Base-by-base conservation (phyloP, 352 stramenopile genomes). In the Pythium chondricola region DNA sequence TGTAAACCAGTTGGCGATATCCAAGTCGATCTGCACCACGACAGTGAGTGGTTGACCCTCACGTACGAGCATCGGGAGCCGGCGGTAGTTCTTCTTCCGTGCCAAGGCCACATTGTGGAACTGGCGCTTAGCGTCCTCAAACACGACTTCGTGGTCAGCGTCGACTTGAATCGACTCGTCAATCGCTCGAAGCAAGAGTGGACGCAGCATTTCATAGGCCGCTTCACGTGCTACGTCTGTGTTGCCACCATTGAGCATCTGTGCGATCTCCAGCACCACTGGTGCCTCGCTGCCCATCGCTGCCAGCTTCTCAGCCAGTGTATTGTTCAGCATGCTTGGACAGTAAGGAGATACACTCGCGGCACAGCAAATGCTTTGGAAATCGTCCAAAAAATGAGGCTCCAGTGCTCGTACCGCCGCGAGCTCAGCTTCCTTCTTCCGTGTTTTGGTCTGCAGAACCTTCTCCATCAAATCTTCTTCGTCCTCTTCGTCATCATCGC, bases 1-100 rank as follows among this genome's bases (percentile, higher is more conserved):
- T 17, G 61, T 69, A 44, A 83, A 89, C 71, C 78, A 89, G 24
- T 82, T 56, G n/a, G 74, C 58, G 18, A 89, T 35, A 50, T 89
- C 78, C 54, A 89, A 53, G 31, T 89, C 78, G 2, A 81, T 58
- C 9, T 85, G 72, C n/a, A 89, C 26, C 42, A 86, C 36, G 9
- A 87, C 6, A 17, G 81, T 59, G 0, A 58, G 36, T 27, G 54
- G 56, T 16, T 43, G 58, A 7, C 48, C 32, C 21, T 24, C 30
- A 10, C 24, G 17, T 2, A 30, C 16, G 16, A 46, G 54, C 36
- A 24, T 18, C n/a, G 31, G 21, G 1, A 80, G 42, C n/a, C 56
- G 53, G 9, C 38, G 25, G 13, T 69, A 77, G 1, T 53, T 44
- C 0, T 25, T n/a, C 37, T 76, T 82, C n/a, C 68, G 48, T 13